These are phyloP conservation scores for Naganishia vishniacii DNA, from an alignment of 768 basidiomycete genomes.

Conservation along the genomic window DNA sequence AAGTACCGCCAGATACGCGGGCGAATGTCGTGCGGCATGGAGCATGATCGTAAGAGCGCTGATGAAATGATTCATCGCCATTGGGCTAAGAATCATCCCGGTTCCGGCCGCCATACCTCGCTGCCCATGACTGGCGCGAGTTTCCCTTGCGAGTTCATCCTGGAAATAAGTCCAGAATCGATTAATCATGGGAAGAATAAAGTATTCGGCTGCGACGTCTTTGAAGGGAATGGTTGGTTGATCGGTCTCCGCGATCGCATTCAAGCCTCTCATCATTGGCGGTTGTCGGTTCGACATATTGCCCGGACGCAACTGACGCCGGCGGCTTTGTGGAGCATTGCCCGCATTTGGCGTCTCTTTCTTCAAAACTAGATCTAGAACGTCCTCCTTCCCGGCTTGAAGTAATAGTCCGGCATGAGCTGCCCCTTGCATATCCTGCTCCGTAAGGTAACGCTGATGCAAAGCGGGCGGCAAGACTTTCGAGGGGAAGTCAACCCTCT, in stretches of 20 bases:
- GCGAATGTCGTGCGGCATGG: slow-evolving; percentile 73
- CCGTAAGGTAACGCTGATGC: slow-evolving; percentile 60
- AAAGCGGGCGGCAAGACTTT: slow-evolving; percentile 67
- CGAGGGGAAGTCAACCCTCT: slow-evolving; percentile 63
- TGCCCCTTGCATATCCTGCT: neutral
- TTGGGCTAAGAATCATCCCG: slow-evolving; percentile 71
- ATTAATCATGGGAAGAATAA: slow-evolving; percentile 82
- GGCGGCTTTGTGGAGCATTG: neutral
- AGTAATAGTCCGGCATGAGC: slow-evolving; percentile 5
- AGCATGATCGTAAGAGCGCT: slow-evolving; percentile 70
- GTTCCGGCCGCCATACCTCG: slow-evolving; percentile 62
- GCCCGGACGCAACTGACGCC: slow-evolving; percentile 3
- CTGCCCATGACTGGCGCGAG: slow-evolving; percentile 49
- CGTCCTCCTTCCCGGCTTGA: slow-evolving; percentile 13
- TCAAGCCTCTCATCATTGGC: neutral
- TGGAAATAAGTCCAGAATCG: slow-evolving; percentile 92
- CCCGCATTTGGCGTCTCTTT: neutral
- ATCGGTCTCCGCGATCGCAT: slow-evolving; percentile 15
- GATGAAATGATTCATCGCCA: slow-evolving; percentile 70
- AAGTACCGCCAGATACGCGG: slow-evolving; percentile 72
- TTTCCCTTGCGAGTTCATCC: slow-evolving; percentile 70
- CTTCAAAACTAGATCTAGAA: neutral
- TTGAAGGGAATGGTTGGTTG: slow-evolving; percentile 48
- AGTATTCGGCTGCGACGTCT: slow-evolving; percentile 75
- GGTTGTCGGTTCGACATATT: neutral